A percentile compares a stretch with the other conserved stretches of the same genome.
Conservation (phyloP, 2,329 filamentous ascomycete species). For the Huntiella savannae region DNA sequence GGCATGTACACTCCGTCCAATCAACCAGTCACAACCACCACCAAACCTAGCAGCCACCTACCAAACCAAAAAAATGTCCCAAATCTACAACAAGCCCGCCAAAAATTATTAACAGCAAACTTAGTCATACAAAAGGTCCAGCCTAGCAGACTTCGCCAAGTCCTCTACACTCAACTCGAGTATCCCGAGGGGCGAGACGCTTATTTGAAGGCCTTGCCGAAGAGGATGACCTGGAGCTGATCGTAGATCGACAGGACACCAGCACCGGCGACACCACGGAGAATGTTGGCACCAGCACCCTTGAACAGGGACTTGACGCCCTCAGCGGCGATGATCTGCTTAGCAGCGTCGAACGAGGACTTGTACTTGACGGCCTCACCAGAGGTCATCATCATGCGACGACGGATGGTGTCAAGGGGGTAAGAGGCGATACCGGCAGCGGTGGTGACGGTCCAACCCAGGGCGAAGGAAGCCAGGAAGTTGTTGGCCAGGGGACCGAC, state of each 20-base stretch:
- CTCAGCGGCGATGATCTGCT: slow-evolving; percentile 94
- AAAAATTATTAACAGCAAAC: neutral
- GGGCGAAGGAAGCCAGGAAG: slow-evolving; percentile 98
- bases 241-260: slow-evolving; percentile 99
- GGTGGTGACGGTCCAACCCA: slow-evolving; percentile 98
- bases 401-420: slow-evolving; percentile 98
- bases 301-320: slow-evolving; percentile 99
- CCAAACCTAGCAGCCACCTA: neutral
- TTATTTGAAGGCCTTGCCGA: slow-evolving; percentile 97
- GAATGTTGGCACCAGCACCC: slow-evolving; percentile 99
- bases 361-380: slow-evolving; percentile 99
- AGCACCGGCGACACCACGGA: slow-evolving; percentile 99
- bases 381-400: slow-evolving; percentile 99
- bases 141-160: neutral
- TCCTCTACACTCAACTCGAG: neutral
- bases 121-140: neutral
- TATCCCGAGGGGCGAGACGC: slow-evolving; percentile 22
- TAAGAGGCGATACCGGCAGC: slow-evolving; percentile 99
- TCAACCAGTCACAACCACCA: slow-evolving; percentile 6
- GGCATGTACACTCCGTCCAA: slow-evolving; percentile 2
- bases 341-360: slow-evolving; percentile 82
- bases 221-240: slow-evolving; percentile 96
- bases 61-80: neutral
- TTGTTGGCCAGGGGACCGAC: slow-evolving; percentile 82
- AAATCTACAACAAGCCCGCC: neutral